Evolutionary conservation across 495 filamentous ascomycete genomes (phyloP).

Genomic region (Jackrogersella multiformis): DNA sequence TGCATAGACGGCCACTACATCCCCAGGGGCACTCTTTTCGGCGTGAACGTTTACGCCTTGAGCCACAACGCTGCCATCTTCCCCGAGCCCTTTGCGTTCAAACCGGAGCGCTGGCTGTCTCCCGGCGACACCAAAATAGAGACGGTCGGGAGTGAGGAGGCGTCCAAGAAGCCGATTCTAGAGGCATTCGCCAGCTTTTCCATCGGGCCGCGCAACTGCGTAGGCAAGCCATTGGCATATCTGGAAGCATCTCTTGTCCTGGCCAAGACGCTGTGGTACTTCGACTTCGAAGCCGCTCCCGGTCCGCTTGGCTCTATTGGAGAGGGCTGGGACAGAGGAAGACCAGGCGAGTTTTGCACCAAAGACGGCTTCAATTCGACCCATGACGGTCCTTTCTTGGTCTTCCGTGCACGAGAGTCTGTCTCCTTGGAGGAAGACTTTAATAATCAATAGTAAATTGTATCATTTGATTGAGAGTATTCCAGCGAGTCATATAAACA

Average conservation of each 20-base stretch:
- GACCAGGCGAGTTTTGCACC: not conserved
- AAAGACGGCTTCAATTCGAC: not conserved
- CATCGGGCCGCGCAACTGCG: not conserved
- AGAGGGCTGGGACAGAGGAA: too few species aligned
- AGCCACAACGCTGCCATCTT: not conserved
- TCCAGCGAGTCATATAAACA: too few species aligned
- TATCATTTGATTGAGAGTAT: too few species aligned
- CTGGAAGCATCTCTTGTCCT: not conserved
- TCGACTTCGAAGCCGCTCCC: not conserved
- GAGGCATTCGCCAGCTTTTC: not conserved
- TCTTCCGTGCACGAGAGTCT: not conserved
- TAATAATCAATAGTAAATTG: too few species aligned
- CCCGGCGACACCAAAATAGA: not conserved
- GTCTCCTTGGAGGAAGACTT: too few species aligned
- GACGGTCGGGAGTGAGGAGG: not conserved
- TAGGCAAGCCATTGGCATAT: not conserved
- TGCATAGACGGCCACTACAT: not conserved
- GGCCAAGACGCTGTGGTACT: not conserved
- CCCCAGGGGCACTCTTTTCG: not conserved
- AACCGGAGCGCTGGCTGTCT: not conserved
- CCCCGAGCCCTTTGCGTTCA: not conserved
- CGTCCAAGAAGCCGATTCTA: not conserved
- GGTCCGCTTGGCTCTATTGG: not conserved
- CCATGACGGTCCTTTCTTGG: not conserved
- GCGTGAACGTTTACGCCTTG: not conserved